These are phyloP conservation scores for Ascocoryne sarcoides DNA, from an alignment of 2,329 filamentous ascomycete species.

Conservation along the genomic window DNA sequence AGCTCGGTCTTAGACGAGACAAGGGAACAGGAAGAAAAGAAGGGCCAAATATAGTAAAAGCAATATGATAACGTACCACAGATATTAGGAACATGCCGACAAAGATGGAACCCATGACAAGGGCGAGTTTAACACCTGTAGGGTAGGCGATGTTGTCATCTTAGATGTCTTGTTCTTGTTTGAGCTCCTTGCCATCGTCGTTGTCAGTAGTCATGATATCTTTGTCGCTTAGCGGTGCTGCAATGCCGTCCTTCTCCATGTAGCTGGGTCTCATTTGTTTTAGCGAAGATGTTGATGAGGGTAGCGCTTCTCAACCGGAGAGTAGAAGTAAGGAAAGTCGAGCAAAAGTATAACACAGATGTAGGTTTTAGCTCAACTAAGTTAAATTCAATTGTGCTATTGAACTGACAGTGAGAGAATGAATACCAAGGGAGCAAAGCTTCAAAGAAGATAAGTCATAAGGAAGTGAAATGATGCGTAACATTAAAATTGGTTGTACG, in stretches of 20 bases:
- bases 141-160: slow-evolving; percentile 6
- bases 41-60: slow-evolving; percentile 2
- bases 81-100: slow-evolving; percentile 8
- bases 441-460: too few species aligned
- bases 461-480: too few species aligned
- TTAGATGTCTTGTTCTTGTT: not conserved
- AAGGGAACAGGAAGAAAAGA: too few species aligned
- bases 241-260: not conserved
- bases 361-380: too few species aligned
- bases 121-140: slow-evolving; percentile 8
- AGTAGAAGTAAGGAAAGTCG: too few species aligned
- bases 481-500: too few species aligned
- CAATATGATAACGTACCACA: slow-evolving; percentile 4
- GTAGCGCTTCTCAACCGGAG: too few species aligned
- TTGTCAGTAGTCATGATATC: not conserved
- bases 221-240: not conserved
- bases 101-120: slow-evolving; percentile 9
- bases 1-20: too few species aligned
- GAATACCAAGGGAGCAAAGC: too few species aligned
- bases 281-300: slow-evolving; percentile 2
- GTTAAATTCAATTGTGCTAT: too few species aligned
- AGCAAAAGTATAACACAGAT: too few species aligned
- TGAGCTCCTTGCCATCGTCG: not conserved
- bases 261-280: not conserved
- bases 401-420: too few species aligned